Percentiles rank a stretch among this genome's conserved stretches.
phyloP scores from a whole-genome alignment of 768 basidiomycete species.

The Termitomyces eurrhizus region DNA sequence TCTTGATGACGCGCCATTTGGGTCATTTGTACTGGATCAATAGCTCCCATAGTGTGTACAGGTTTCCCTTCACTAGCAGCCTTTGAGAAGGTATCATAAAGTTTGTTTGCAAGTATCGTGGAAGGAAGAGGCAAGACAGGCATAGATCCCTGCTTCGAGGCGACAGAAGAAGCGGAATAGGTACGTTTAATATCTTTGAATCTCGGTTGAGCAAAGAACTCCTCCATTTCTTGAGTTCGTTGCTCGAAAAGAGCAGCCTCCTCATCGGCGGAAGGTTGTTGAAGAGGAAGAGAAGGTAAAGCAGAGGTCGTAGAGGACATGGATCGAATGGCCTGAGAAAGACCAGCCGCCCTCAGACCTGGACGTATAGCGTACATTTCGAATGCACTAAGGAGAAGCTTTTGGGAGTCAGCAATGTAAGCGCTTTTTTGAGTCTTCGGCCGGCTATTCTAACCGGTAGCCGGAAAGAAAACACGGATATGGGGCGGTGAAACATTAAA shows the following conservation, averaged over 20 bases:
- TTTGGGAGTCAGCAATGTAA: not conserved
- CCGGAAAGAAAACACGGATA: not conserved
- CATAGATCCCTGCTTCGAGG: constrained; percentile 84
- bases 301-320: constrained; percentile 40
- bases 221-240: constrained; percentile 58
- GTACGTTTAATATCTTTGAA: constrained; percentile 73
- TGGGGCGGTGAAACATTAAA: not conserved
- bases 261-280: constrained; percentile 51
- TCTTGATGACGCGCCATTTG: constrained; percentile 89
- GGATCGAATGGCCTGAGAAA: constrained; percentile 24
- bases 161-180: constrained; percentile 77
- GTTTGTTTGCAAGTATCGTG: constrained; percentile 79
- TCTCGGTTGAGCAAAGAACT: constrained; percentile 74
- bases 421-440: not conserved
- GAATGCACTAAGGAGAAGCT: not conserved
- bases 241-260: constrained; percentile 58
- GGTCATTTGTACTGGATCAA: constrained; percentile 93
- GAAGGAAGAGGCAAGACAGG: constrained; percentile 75
- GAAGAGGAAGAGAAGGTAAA: constrained; percentile 44
- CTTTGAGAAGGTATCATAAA: constrained; percentile 63
- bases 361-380: constrained; percentile 28
- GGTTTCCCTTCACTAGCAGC: constrained; percentile 63
- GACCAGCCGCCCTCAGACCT: constrained; percentile 22
- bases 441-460: constrained; percentile 4
- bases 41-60: constrained; percentile 88